Percentiles rank a stretch among this genome's conserved stretches.
phyloP scores from a whole-genome alignment of 345 rosid genomes.

The Eucalyptus tenuipes region DNA sequence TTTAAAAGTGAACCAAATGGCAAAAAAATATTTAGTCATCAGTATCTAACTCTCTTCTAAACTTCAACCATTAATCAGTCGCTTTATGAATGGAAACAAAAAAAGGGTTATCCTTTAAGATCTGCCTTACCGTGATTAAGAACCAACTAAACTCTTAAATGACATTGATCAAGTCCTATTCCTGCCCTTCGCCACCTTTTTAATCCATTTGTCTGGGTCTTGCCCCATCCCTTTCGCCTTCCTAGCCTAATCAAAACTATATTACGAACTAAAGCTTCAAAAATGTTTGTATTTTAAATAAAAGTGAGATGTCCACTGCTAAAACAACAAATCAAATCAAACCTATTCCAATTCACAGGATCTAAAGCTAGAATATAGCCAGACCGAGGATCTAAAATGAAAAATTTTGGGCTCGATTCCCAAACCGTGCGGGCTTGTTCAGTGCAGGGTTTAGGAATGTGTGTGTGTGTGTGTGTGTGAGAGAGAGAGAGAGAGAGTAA shows the following conservation, averaged over 20 bases:
- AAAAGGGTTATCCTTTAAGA: not conserved
- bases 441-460: not conserved
- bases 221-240: not conserved
- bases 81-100: not conserved
- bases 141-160: not conserved
- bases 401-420: not conserved
- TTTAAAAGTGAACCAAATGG: not conserved
- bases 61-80: not conserved
- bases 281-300: not conserved
- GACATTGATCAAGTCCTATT: not conserved
- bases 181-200: not conserved
- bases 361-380: not conserved
- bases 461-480: not conserved
- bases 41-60: not conserved
- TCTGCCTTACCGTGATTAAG: not conserved
- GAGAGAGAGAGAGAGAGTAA: not conserved
- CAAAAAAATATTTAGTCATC: not conserved
- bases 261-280: not conserved
- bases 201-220: not conserved
- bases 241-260: not conserved
- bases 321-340: not conserved
- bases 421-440: not conserved
- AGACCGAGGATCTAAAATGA: not conserved
- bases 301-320: not conserved
- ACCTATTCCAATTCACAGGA: not conserved